Evolutionary conservation across 2,329 filamentous ascomycete species (phyloP).

Genomic region (Aspergillus candidus): DNA sequence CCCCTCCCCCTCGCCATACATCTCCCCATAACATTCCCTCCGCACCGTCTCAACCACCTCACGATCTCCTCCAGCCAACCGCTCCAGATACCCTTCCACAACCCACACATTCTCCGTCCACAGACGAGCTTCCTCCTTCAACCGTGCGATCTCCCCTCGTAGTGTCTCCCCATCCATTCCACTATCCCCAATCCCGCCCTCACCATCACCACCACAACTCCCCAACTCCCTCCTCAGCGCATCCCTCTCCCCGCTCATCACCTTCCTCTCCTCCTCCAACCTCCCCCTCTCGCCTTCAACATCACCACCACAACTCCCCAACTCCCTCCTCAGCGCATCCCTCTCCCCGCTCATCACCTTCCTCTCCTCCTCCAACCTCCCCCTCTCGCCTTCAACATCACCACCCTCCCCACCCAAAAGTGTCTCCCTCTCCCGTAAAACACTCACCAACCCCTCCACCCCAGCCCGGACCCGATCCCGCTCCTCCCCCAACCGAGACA

Average conservation of each 20-base stretch:
- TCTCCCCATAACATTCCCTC: conserved; percentile 46
- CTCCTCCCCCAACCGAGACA: conserved; percentile 23
- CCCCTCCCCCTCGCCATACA: conserved; percentile 51
- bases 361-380: conserved; percentile 27
- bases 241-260: conserved; percentile 9
- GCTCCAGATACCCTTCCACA: conserved; percentile 36
- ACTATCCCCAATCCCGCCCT: conserved; percentile 17
- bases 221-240: conserved; percentile 29
- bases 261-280: conserved; percentile 29
- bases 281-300: conserved; percentile 15
- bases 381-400: conserved; percentile 14
- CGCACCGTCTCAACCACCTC: conserved; percentile 41
- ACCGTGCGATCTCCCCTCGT: too few relatives aligned
- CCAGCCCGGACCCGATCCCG: conserved; percentile 24
- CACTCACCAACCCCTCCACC: conserved; percentile 29
- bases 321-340: conserved; percentile 27
- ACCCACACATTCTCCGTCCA: conserved; percentile 44
- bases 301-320: conserved; percentile 4
- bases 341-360: conserved; percentile 14
- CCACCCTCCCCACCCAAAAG: conserved; percentile 14
- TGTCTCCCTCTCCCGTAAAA: conserved; percentile 32
- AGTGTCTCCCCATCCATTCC: conserved; percentile 13
- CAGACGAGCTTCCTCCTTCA: conserved; percentile 26
- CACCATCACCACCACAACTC: conserved; percentile 14
- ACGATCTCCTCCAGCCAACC: conserved; percentile 37